Base-by-base conservation (phyloP, 164 flowering plant genomes). In the Dillenia turbinata region DNA sequence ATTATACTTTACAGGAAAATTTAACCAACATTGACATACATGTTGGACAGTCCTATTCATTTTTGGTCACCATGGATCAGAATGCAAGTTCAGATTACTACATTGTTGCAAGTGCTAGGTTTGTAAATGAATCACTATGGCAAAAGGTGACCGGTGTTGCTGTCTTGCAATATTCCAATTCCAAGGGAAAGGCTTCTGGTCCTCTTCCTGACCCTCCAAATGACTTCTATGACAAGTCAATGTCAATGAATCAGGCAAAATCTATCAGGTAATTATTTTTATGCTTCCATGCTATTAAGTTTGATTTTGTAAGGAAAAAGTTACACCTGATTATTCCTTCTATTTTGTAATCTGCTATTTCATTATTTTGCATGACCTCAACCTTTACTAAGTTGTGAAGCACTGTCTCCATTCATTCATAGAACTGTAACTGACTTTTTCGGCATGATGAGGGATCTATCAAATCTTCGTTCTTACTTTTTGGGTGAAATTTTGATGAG, bases 71-170 rank as follows among this genome's bases (percentile, higher is more conserved):
- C 60, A 85, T 75, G 86, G 90, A 89, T 73, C 90, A 87, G 73
- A 82, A 89, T 69, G 89, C 92, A 44, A 85, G 81, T 56, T 69
- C 70, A 17, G 92, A 85, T 56, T 89, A 87, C 69, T 87, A 87
- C 63, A 83, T 89, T 46, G 92, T 87, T 2, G 92, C 96, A 33
- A 87, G 93, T 78, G 78, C 93, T 26, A 78, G 91, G 72, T 85
- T 84, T 69, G 88, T 83, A 62, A 87, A 87, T 74, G 81, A 78
- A 56, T 71, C 92, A 17, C 58, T 71, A 19, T 89, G 90, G 92
- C 71, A 78, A 61, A 77, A 74, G 67, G 89, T 85, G 9, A 84
- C 87, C 0, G 93, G 93, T 56, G 92, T 87, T 50, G 93, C 85
- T 22, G 69, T 87, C 68, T 79, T 90, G 82, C 86, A 81, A 17